Evolutionary conservation across 2,329 filamentous ascomycete species (phyloP).

Genomic region (Ophiostoma quercus): DNA sequence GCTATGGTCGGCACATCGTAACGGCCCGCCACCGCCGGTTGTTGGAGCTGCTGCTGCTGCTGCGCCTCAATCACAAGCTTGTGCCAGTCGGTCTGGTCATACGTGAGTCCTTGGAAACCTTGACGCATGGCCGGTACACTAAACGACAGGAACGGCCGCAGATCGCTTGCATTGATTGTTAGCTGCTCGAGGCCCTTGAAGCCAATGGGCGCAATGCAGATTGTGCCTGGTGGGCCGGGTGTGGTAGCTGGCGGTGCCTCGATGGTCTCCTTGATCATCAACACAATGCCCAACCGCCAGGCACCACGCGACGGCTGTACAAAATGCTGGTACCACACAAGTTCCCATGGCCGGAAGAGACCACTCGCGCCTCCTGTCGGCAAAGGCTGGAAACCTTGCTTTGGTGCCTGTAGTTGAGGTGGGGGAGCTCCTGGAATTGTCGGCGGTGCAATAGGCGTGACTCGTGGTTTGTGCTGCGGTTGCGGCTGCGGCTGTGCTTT

Average conservation of each 20-base stretch:
- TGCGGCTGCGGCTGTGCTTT: not conserved
- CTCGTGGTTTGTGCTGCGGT: not conserved
- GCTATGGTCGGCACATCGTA: slow-evolving; percentile 27
- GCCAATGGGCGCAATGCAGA: slow-evolving; percentile 33
- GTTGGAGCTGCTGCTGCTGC: slow-evolving; percentile 24
- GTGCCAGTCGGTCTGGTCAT: slow-evolving; percentile 33
- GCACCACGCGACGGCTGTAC: slow-evolving; percentile 32
- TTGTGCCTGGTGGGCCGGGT: slow-evolving; percentile 27
- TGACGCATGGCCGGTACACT: slow-evolving; percentile 34
- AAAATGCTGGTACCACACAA: slow-evolving; percentile 37
- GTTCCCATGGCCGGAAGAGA: slow-evolving; percentile 35
- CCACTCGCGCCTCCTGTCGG: not conserved
- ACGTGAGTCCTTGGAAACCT: slow-evolving; percentile 30
- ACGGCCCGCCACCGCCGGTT: not conserved
- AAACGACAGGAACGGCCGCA: slow-evolving; percentile 39
- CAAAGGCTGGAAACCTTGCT: not conserved
- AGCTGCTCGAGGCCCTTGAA: slow-evolving; percentile 27
- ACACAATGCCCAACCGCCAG: slow-evolving; percentile 37
- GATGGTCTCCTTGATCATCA: slow-evolving; percentile 20
- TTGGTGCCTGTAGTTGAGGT: not conserved
- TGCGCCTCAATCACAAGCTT: slow-evolving; percentile 27
- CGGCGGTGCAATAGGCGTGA: not conserved
- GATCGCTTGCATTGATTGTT: slow-evolving; percentile 29
- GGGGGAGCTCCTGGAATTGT: not conserved
- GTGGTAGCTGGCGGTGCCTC: slow-evolving; percentile 22